Percentiles rank a stretch among this genome's conserved stretches.
These are phyloP conservation scores for Aspergillus sp. DNA, from an alignment of 2,329 filamentous ascomycete genomes.

Conservation along the genomic window DNA sequence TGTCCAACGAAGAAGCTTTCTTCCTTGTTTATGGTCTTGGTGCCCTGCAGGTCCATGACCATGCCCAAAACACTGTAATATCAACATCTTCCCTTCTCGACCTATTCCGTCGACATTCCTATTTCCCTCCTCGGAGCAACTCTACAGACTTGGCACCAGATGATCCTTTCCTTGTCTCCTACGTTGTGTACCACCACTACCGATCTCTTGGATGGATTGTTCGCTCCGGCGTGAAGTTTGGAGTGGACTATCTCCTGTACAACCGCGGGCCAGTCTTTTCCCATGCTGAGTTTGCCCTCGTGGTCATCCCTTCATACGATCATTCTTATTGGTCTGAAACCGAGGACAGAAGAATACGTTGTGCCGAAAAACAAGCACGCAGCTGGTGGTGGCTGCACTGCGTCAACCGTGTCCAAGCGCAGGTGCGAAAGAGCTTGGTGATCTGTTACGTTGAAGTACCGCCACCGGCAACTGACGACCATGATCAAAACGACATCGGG, in stretches of 20 bases:
- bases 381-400: conserved; percentile 61
- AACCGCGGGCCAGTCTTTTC: conserved; percentile 86
- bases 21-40: conserved; percentile 80
- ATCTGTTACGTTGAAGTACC: conserved; percentile 89
- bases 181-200: conserved; percentile 91
- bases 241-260: conserved; percentile 90
- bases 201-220: conserved; percentile 92
- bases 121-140: conserved; percentile 52
- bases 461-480: conserved; percentile 43
- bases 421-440: conserved; percentile 84
- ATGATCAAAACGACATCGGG: conserved; percentile 47
- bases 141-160: conserved; percentile 54
- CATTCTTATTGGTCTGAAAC: conserved; percentile 60
- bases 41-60: conserved; percentile 52
- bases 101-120: conserved; percentile 61
- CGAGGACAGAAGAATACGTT: conserved; percentile 42
- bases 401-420: conserved; percentile 78
- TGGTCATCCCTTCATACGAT: conserved; percentile 74
- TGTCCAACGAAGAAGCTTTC: conserved; percentile 84
- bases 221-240: conserved; percentile 87
- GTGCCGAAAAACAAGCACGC: conserved; percentile 39
- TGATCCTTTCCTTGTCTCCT: conserved; percentile 77
- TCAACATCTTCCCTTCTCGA: conserved; percentile 52
- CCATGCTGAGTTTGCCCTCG: conserved; percentile 85
- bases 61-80: conserved; percentile 34